Conservation (phyloP, 2,329 filamentous ascomycete species). For the Sordariomycetes sp. region DNA sequence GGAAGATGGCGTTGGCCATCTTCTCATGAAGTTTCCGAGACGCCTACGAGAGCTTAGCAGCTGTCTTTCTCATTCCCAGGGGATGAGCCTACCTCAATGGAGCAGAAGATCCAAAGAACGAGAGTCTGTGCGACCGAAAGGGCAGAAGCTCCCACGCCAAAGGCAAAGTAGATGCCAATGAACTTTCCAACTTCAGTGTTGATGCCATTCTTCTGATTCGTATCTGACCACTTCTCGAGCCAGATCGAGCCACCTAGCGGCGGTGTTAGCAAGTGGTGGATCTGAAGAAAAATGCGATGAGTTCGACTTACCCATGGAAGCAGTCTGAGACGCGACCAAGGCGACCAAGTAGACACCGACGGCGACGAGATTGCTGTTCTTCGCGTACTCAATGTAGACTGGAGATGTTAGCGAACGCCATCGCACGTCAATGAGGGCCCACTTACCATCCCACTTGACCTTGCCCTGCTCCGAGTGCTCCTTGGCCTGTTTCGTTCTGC, state of each 20-base stretch:
- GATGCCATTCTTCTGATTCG: slow-evolving; percentile 50
- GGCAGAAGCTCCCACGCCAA: slow-evolving; percentile 75
- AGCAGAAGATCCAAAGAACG: slow-evolving; percentile 98
- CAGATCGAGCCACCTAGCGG: slow-evolving; percentile 65
- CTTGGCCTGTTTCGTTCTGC: slow-evolving; percentile 66
- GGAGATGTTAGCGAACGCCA: slow-evolving; percentile 6
- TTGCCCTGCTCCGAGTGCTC: slow-evolving; percentile 90
- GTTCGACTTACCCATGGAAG: slow-evolving; percentile 55
- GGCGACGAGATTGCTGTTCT: slow-evolving; percentile 78
- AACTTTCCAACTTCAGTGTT: slow-evolving; percentile 79
- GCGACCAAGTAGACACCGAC: slow-evolving; percentile 69
- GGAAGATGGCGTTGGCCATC: slow-evolving; percentile 95
- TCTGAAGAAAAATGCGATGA: background rate
- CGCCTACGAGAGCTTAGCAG: slow-evolving; percentile 37
- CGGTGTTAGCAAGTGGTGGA: background rate
- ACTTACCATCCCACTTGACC: slow-evolving; percentile 67
- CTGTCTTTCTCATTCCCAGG: background rate
- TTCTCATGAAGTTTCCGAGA: slow-evolving; percentile 92
- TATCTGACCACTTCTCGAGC: slow-evolving; percentile 87
- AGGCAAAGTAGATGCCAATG: slow-evolving; percentile 88
- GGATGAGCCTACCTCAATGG: slow-evolving; percentile 62
- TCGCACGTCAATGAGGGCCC: no score
- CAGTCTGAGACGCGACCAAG: slow-evolving; percentile 67
- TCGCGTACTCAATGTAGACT: slow-evolving; percentile 90
- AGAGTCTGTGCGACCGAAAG: slow-evolving; percentile 86